These are phyloP conservation scores for Eucalyptus sp. DNA, from an alignment of 345 rosid species.

Conservation along the genomic window DNA sequence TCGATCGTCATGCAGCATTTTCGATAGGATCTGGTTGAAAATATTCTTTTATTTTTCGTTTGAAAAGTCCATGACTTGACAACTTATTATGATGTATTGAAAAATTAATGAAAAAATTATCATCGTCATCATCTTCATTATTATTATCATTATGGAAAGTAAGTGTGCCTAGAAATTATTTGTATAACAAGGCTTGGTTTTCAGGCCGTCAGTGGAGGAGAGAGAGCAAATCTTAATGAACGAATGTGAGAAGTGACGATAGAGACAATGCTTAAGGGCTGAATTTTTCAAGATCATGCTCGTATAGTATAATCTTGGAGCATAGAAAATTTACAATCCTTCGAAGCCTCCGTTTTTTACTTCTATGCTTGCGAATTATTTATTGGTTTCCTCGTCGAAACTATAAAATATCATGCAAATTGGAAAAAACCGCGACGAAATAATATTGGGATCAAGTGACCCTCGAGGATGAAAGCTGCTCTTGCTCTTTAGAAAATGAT, in stretches of 20 bases:
- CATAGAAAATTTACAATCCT: not conserved
- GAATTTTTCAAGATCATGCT: not conserved
- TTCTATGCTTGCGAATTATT: not conserved
- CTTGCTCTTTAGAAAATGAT: too few relatives aligned
- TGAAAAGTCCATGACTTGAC: not conserved
- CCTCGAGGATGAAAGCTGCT: too few relatives aligned
- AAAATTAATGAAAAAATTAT: not conserved
- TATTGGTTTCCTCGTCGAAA: accelerated
- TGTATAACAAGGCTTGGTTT: not conserved
- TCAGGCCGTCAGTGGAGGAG: not conserved
- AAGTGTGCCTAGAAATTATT: not conserved
- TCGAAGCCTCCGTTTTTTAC: not conserved
- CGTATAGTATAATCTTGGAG: not conserved
- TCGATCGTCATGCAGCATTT: accelerated
- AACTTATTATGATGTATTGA: not conserved
- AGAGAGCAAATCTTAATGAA: not conserved
- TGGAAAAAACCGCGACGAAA: accelerated
- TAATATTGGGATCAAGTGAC: not conserved
- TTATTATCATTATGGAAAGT: not conserved
- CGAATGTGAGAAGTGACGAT: not conserved
- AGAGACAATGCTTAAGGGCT: not conserved
- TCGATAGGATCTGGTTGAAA: accelerated
- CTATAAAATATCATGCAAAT: not conserved
- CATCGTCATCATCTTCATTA: not conserved
- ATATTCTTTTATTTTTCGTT: not conserved